These are phyloP conservation scores for Kazachstania africana DNA, from an alignment of 805 yeast species.

Conservation along the genomic window DNA sequence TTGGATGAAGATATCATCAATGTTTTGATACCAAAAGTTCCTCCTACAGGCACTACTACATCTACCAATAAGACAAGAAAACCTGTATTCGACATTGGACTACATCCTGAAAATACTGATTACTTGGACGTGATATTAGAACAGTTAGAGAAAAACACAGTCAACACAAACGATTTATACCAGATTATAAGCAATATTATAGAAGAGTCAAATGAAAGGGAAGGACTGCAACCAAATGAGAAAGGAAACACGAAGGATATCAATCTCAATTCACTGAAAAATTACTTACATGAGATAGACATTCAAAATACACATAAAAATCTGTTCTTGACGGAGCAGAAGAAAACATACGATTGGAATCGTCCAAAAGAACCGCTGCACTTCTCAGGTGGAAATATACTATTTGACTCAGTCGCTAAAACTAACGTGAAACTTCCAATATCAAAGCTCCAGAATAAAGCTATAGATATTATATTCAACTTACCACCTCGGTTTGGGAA, in stretches of 20 bases:
- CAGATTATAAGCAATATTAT: slow-evolving; percentile 5
- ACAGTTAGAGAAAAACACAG: slow-evolving; percentile 1
- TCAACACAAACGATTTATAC: slow-evolving; percentile 4
- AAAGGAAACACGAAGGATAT: slow-evolving; percentile 1
- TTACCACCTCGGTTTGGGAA: no score
- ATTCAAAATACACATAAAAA: slow-evolving; percentile 11
- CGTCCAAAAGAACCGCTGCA: slow-evolving; percentile 2
- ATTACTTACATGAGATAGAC: slow-evolving; percentile 14
- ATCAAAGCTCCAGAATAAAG: no score
- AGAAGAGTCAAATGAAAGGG: slow-evolving; percentile 5
- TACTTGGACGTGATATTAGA: slow-evolving; percentile 1
- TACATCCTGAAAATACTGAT: slow-evolving; percentile 1
- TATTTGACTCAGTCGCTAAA: no score
- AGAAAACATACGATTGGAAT: slow-evolving; percentile 18
- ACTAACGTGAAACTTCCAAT: no score
- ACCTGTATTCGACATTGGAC: background rate
- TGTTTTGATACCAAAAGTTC: background rate
- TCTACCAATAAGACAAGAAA: background rate
- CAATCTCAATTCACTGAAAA: slow-evolving; percentile 10
- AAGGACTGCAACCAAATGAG: background rate
- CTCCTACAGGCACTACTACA: background rate
- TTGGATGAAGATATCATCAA: background rate
- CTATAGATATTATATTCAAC: no score
- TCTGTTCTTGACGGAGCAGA: slow-evolving; percentile 11
- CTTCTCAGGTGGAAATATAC: slow-evolving; percentile 10